Base-by-base conservation (phyloP, 129 eudicot species). In the Smallanthus sonchifolius region DNA sequence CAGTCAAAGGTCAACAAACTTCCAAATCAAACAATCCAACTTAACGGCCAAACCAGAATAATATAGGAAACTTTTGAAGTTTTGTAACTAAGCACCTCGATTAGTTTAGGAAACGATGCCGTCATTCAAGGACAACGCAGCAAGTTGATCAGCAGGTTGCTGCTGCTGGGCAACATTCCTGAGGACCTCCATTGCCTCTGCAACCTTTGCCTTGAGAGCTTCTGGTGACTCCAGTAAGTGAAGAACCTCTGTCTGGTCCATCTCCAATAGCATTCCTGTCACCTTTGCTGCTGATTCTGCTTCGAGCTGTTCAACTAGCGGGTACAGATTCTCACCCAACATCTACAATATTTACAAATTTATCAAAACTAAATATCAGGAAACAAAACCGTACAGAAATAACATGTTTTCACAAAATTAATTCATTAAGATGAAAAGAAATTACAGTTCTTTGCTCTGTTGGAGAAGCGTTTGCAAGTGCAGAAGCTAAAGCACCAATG, bases 391-490 rank as follows among this genome's bases (percentile, higher is more conserved):
- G 19, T 19, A 54, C 32, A 17, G 7, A 7, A 54, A 17, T 15
- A 16, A 49, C 57, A 16, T 49, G 7, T 49, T 49, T 15, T n/a
- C 24, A 49, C 24, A 49, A 49, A 0, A 49, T 6, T 49, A 16
- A n/a, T 49, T 15, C 57, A 49, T 11, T 34, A 61, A 2, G 6
- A 61, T 2, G 10, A 34, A 14, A 61, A 34, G 10, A 10, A 4
- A 5, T 35, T 61, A 61, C 67, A 80, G 91, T 87, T 81, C 97
- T 83, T 65, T 94, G 98, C 37, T 90, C 87, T 0, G 76, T 49
- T 42, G 97, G 91, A 60, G 98, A 75, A 64, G 97, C 87, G 74
- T 94, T 90, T 35, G 89, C 96, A 35, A 94, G 92, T 19, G 89
- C 88, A 76, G 97, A 79, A 60, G 98, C 97, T 65, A 94, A 66